These are phyloP conservation scores for Dendrobium chrysotoxum DNA, from an alignment of 106 monocot genomes.

Conservation along the genomic window DNA sequence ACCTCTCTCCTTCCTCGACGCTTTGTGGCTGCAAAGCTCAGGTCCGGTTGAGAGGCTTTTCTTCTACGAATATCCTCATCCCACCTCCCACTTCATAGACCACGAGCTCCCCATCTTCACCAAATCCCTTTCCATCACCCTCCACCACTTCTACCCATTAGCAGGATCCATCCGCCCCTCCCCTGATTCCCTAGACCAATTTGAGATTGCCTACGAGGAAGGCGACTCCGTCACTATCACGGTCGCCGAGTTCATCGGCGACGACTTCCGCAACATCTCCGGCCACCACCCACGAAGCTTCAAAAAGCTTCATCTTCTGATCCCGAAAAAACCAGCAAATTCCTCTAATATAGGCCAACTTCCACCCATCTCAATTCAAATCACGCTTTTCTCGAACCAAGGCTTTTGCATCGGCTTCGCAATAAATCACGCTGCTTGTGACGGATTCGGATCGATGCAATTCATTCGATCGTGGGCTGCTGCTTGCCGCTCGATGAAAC, in stretches of 20 bases:
- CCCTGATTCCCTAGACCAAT: conserved; percentile 1
- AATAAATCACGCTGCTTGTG: conserved; percentile 12
- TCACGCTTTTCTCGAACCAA: conserved; percentile 20
- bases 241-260: conserved; percentile 14
- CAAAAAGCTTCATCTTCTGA: conserved; percentile 5
- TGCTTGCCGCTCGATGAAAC: neutral
- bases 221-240: conserved; percentile 27
- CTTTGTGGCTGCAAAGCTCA: conserved; percentile 7
- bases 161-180: conserved; percentile 21
- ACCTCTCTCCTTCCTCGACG: conserved; percentile 32
- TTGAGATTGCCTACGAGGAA: conserved; percentile 25
- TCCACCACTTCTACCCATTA: conserved; percentile 32
- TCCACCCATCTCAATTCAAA: conserved; percentile 19
- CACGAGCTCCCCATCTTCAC: conserved; percentile 28
- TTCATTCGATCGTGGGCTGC: conserved; percentile 23
- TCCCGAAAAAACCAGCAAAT: conserved; percentile 12
- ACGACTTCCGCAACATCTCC: conserved; percentile 16
- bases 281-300: conserved; percentile 12
- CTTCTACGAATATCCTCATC: conserved; percentile 32
- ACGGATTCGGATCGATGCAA: conserved; percentile 13
- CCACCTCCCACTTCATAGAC: conserved; percentile 21
- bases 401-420: conserved; percentile 16
- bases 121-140: conserved; percentile 37
- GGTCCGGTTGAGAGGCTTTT: conserved; percentile 41
- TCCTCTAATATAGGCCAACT: conserved; percentile 14